phyloP scores from a whole-genome alignment of 176 grass and related monocot genomes.

The Urochloa ruziziensis region DNA sequence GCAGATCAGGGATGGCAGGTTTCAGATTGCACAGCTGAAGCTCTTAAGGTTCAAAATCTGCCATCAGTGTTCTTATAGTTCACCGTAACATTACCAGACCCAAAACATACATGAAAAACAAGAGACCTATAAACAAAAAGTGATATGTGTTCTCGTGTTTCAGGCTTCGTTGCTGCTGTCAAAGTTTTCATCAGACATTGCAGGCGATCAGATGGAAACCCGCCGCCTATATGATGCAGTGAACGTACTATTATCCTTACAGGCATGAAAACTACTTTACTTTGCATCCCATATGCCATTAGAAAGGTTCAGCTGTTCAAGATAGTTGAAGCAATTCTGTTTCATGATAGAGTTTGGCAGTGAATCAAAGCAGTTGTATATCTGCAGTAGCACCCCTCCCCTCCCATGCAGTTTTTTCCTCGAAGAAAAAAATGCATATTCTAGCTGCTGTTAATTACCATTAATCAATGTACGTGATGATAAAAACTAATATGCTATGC shows the following conservation, averaged over 20 bases:
- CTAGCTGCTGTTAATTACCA: background rate
- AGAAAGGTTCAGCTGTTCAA: background rate
- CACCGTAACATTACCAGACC: conserved; percentile 15
- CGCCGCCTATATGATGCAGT: conserved; percentile 35
- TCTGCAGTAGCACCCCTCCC: too few species aligned
- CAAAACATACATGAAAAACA: conserved; percentile 11
- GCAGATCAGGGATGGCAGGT: conserved; percentile 73
- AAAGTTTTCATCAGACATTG: conserved; percentile 41
- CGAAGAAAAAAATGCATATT: background rate
- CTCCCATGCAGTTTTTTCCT: too few species aligned
- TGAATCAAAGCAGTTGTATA: background rate
- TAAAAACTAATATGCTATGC: background rate
- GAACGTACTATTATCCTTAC: conserved; percentile 58
- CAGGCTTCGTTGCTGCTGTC: conserved; percentile 61
- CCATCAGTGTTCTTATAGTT: conserved; percentile 17
- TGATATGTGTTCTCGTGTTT: conserved; percentile 13
- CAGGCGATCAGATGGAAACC: conserved; percentile 41
- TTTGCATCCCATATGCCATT: background rate
- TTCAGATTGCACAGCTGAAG: conserved; percentile 87
- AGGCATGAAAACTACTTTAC: conserved; percentile 36
- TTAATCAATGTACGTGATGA: background rate
- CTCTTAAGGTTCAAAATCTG: conserved; percentile 55
- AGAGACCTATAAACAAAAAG: background rate
- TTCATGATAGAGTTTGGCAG: background rate
- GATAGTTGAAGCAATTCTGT: background rate